Base-by-base conservation (phyloP, 108 stramenopile genomes). In the Cyclotella choctawhatcheeana region DNA sequence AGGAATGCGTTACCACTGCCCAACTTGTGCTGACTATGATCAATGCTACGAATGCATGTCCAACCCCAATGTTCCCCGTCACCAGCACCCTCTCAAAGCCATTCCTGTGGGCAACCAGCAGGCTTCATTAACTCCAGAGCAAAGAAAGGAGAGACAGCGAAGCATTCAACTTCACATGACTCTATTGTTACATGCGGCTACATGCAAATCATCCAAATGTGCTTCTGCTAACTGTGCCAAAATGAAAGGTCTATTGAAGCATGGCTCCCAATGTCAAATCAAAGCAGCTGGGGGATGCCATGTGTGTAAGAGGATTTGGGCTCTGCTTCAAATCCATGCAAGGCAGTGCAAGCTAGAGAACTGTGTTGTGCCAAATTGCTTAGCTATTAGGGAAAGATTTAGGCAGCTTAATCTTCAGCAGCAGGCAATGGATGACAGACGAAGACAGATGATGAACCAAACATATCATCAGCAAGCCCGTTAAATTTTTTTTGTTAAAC, bases 251-350 rank as follows among this genome's bases (percentile, higher is more conserved):
- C 81, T 97, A 10, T 74, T 96, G 58, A 89, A 92, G 64, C 94
- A 97, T 67, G 93, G 89, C 27, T 64, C 79, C 2, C 78, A 84
- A 35, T 99, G 98, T 72, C 77, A 87, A 61, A 58, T 88, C 34
- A 93, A 95, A 80, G 94, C 90, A 12, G 75, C 83, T 64, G 97
- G 97, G 24, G 97, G 97, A 18, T 99, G 98, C 76, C 81, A 90
- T 58, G 90, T 96, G 5, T 99, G 98, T 82, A 96, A 94, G 66
- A 89, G 98, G n/a, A 97, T 98, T 51, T 98, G 94, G 96, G 95
- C 94, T n/a, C 93, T 99, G 20, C 85, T 99, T 52, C 93, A 96
- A 76, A 88, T 99, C 37, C 98, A 99, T 74, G 97, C 98, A 7
- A 85, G 97, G 16, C 92, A 97, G 63, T 99, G 98, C 72, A 94